Percentiles rank a stretch among this genome's conserved stretches.
Conservation (phyloP, 805 yeast species). For the Lipomyces sp. region DNA sequence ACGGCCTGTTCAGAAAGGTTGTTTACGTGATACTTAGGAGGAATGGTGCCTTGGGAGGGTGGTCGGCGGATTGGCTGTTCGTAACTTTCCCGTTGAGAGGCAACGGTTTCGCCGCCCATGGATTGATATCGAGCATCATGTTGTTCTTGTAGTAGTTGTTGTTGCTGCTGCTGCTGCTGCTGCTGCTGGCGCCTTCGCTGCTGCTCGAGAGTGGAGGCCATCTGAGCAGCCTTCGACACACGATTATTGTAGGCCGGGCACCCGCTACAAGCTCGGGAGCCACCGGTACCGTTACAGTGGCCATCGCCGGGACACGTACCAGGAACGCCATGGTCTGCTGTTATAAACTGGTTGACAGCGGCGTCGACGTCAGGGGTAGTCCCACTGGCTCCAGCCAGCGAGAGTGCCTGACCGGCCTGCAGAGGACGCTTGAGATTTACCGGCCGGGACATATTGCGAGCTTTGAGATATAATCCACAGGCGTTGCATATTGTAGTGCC, state of each 20-base stretch:
- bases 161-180: slow-evolving; percentile 10
- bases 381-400: slow-evolving; percentile 11
- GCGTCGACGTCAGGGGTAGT: slow-evolving; percentile 15
- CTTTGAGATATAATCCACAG: slow-evolving; percentile 79
- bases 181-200: slow-evolving; percentile 1
- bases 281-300: slow-evolving; percentile 86
- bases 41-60: slow-evolving; percentile 1
- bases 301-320: slow-evolving; percentile 80
- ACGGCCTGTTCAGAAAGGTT: slow-evolving; percentile 39
- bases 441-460: slow-evolving; percentile 67
- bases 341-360: slow-evolving; percentile 16
- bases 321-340: slow-evolving; percentile 16
- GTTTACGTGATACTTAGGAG: slow-evolving; percentile 5
- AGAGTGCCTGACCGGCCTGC: slow-evolving; percentile 7
- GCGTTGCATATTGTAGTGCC: slow-evolving; percentile 96
- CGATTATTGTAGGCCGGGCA: slow-evolving; percentile 85
- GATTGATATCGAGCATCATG: slow-evolving; percentile 1
- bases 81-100: background rate
- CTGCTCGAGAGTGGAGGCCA: slow-evolving; percentile 17
- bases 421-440: slow-evolving; percentile 61
- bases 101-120: background rate
- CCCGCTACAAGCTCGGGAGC: slow-evolving; percentile 75
- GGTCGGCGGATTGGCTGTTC: background rate
- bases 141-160: background rate
- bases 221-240: slow-evolving; percentile 37